phyloP scores from a whole-genome alignment of 345 rosid species.

The Raphanus sativus region DNA sequence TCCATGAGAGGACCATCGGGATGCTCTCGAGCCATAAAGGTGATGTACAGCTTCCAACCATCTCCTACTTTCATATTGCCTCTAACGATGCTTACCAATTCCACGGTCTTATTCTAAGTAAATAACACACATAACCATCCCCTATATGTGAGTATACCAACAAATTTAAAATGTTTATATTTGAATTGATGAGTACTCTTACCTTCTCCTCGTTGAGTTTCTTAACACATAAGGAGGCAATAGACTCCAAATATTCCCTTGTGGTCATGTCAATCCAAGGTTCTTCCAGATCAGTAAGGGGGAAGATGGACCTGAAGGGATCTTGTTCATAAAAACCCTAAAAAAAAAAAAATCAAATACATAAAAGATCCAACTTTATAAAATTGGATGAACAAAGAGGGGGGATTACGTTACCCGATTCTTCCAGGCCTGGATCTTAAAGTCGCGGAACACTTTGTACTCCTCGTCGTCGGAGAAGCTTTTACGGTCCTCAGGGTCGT shows the following conservation, averaged over 20 bases:
- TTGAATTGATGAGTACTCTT: no score
- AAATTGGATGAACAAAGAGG: background rate
- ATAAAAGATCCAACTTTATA: background rate
- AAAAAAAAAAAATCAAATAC: background rate
- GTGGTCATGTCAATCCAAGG: background rate
- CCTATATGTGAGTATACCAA: background rate
- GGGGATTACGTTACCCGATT: background rate
- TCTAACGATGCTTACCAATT: background rate
- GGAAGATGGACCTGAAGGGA: background rate
- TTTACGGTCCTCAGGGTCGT: background rate
- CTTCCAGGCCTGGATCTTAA: background rate
- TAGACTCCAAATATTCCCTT: background rate
- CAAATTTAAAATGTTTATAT: no score
- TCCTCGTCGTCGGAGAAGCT: background rate
- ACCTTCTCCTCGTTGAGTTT: no score
- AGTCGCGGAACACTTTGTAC: background rate
- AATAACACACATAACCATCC: background rate
- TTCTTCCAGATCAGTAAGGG: background rate
- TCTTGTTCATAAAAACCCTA: background rate
- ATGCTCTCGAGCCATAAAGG: background rate
- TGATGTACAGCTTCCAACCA: background rate
- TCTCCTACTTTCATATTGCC: background rate
- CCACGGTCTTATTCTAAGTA: background rate
- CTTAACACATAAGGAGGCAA: background rate
- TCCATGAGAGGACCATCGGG: background rate